These are phyloP conservation scores for Staphylotrichum longicolle DNA, from an alignment of 495 filamentous ascomycete genomes.

Conservation along the genomic window DNA sequence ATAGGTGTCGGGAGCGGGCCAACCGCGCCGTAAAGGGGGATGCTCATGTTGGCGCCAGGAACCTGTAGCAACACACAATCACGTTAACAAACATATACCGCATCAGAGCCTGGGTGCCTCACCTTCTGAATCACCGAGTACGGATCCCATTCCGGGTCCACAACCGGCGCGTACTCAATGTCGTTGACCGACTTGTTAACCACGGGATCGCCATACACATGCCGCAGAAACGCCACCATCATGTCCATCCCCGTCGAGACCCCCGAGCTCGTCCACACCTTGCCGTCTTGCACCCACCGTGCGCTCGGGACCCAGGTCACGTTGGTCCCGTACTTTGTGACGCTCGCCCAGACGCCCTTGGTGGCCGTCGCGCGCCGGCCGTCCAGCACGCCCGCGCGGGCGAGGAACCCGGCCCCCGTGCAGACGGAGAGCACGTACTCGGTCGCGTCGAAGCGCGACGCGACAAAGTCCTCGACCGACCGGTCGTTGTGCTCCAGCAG, in stretches of 20 bases:
- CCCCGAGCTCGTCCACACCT: constrained; percentile 57
- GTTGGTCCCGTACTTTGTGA: constrained; percentile 40
- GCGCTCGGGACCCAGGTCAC: constrained; percentile 61
- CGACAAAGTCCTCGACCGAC: constrained; percentile 48
- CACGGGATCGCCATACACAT: constrained; percentile 41
- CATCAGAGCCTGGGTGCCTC: neutral
- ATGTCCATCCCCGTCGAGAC: constrained; percentile 54
- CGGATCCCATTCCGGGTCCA: constrained; percentile 38
- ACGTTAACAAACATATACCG: too few relatives aligned
- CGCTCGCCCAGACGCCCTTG: constrained; percentile 45
- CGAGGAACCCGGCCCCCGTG: constrained; percentile 54
- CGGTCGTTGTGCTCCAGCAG: constrained; percentile 37
- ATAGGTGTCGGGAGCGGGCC: too few relatives aligned
- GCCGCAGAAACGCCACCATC: constrained; percentile 51
- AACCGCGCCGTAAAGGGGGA: too few relatives aligned
- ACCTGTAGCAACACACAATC: too few relatives aligned
- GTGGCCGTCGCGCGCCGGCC: constrained; percentile 58
- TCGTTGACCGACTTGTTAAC: constrained; percentile 9
- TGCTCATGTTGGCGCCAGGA: too few relatives aligned
- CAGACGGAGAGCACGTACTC: constrained; percentile 63
- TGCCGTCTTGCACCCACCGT: constrained; percentile 64
- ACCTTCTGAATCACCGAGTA: constrained; percentile 30
- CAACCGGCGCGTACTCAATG: constrained; percentile 39
- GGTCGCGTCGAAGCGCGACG: constrained; percentile 40
- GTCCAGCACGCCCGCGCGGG: constrained; percentile 57